Percentiles rank a stretch among this genome's conserved stretches.
These are phyloP conservation scores for Forsythia viridissima DNA, from an alignment of 257 asterid genomes.

Conservation along the genomic window DNA sequence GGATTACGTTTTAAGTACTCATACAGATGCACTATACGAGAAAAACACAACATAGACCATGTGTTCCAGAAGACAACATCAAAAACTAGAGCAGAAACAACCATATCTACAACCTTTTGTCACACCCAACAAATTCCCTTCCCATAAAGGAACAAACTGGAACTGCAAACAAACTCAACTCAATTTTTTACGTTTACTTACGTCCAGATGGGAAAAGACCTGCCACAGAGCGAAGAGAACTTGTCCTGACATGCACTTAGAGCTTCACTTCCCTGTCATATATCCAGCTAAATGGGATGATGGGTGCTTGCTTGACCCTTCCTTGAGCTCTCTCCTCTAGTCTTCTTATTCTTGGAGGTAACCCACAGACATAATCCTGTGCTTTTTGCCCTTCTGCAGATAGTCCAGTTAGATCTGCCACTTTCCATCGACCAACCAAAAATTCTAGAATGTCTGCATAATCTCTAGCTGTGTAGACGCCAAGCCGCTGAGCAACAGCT, in stretches of 20 bases:
- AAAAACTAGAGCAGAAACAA: neutral
- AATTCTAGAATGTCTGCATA: slow-evolving; percentile 21
- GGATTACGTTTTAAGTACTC: too few species aligned
- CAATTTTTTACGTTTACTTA: too few species aligned
- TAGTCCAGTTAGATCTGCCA: slow-evolving; percentile 12
- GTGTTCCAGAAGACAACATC: too few species aligned
- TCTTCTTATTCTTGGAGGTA: slow-evolving; percentile 21
- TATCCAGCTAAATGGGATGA: neutral
- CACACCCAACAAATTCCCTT: too few species aligned
- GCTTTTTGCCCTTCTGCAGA: slow-evolving; percentile 23
- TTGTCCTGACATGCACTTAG: neutral
- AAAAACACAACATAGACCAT: too few species aligned
- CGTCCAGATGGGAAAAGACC: too few species aligned
- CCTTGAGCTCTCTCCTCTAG: neutral
- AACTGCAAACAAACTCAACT: too few species aligned
- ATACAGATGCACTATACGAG: too few species aligned
- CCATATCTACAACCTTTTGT: neutral
- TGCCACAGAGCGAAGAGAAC: too few species aligned
- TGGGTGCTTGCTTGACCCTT: neutral
- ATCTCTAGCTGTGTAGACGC: slow-evolving; percentile 23
- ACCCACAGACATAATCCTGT: slow-evolving; percentile 17
- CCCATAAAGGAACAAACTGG: too few species aligned
- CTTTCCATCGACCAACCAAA: slow-evolving; percentile 25
- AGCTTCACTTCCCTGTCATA: neutral
- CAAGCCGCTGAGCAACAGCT: slow-evolving; percentile 22